phyloP scores from a whole-genome alignment of 2,329 filamentous ascomycete genomes.

The Ophiostoma angusticollis region DNA sequence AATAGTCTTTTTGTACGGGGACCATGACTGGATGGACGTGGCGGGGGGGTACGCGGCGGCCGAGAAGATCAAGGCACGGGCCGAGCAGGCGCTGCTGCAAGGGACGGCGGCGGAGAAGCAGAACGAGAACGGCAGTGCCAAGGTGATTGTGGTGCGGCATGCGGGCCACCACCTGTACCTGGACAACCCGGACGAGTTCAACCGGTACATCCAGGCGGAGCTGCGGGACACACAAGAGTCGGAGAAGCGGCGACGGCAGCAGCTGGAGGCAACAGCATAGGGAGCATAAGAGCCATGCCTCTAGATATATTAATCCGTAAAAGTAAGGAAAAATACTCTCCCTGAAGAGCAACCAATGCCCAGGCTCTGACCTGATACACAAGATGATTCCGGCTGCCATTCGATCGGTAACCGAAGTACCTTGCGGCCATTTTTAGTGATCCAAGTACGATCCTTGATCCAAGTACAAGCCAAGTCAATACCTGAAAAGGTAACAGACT shows the following conservation, averaged over 20 bases:
- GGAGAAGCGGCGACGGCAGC: constrained; percentile 11
- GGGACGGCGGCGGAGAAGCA: constrained; percentile 55
- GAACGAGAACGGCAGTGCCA: constrained; percentile 66
- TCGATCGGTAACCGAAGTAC: no score
- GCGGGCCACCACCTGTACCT: constrained; percentile 48
- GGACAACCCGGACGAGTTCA: constrained; percentile 47
- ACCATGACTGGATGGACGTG: constrained; percentile 98
- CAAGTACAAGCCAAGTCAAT: no score
- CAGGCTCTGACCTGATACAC: no score
- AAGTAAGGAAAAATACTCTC: no score
- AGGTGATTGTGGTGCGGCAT: constrained; percentile 61
- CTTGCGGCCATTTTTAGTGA: no score
- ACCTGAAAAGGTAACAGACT: no score
- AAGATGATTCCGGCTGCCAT: no score
- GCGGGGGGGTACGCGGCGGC: constrained; percentile 69
- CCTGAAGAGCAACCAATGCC: no score
- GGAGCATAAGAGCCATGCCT: neutral
- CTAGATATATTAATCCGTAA: neutral
- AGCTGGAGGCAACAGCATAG: constrained; percentile 3
- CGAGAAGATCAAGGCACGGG: constrained; percentile 62
- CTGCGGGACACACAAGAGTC: constrained; percentile 34
- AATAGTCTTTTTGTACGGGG: constrained; percentile 88
- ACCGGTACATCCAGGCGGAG: constrained; percentile 38
- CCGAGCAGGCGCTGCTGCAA: constrained; percentile 42
- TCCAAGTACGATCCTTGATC: no score